Evolutionary conservation across 441 rosid genomes (phyloP), one percentile per base, ranked within the genome.

Genomic region (Eruca vesicaria): DNA sequence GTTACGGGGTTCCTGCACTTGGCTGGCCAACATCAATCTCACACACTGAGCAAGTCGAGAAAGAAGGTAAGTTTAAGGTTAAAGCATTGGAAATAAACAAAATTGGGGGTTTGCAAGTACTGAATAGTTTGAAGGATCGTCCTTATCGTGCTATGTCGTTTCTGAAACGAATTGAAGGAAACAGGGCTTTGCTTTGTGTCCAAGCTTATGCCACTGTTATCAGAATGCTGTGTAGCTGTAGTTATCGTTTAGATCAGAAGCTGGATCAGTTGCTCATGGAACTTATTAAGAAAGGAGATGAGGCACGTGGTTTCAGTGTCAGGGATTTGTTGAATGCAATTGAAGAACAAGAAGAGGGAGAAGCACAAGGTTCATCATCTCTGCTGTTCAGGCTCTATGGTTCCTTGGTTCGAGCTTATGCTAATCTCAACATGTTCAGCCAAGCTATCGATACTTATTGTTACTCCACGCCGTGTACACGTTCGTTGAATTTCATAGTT

Each of bases 361-460:
- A 48, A 66, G 65, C n/a, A n/a, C n/a, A 4, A 15, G 8, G n/a
- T n/a, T n/a, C n/a, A n/a, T n/a, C n/a, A n/a, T n/a, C n/a, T n/a
- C n/a, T 48, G 10, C 16, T 15, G 55, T 7, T 10, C 2, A 76
- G 43, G 23, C 79, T 84, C 20, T 77, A 75, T 9, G 79, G 83
- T 87, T 84, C 82, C 1, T 68, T 87, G 82, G 80, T 88, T 72
- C 88, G 84, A 86, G 82, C 82, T 6, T 89, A 78, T 81, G 85
- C 66, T 48, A 77, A 79, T 78, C 68, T 75, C 58, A 80, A 75
- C 21, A 85, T 86, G 92, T 86, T 87, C 75, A 83, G 86, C 14
- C 86, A 89, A 81, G 92, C 81, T 29, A 72, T 85, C 58, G 82
- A 80, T 66, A 10, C 6, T 48, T 74, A 14, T 58, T 56, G 4